Evolutionary conservation across 495 filamentous ascomycete genomes (phyloP).

Genomic region (Letharia lupina): DNA sequence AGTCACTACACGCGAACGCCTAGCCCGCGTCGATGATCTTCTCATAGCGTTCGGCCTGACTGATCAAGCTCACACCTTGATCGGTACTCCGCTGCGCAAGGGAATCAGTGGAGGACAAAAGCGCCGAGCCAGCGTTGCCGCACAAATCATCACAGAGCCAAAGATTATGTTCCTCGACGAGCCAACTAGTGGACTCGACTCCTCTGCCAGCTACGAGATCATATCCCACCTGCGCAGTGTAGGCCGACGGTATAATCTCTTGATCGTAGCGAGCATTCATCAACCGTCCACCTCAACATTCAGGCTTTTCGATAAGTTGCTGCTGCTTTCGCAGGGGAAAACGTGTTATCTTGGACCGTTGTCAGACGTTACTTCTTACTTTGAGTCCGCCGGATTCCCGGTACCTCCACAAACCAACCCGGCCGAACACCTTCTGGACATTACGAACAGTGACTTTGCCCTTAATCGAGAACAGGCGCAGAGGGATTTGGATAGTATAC

Average conservation of each 20-base stretch:
- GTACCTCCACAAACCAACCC: conserved; percentile 65
- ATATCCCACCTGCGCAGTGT: conserved; percentile 55
- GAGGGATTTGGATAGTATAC: not conserved
- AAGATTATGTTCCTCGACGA: conserved; percentile 77
- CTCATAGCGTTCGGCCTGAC: conserved; percentile 54
- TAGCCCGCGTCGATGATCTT: conserved; percentile 46
- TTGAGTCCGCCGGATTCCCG: conserved; percentile 46
- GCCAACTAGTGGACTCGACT: conserved; percentile 73
- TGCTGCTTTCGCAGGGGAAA: conserved; percentile 60
- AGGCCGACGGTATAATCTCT: conserved; percentile 56
- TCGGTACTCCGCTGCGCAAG: conserved; percentile 72
- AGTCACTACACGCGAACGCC: conserved; percentile 41
- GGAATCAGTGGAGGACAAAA: conserved; percentile 78
- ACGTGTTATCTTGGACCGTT: conserved; percentile 62
- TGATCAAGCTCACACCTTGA: conserved; percentile 54
- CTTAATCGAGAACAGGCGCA: conserved; percentile 7
- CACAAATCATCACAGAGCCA: conserved; percentile 68
- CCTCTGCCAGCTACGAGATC: conserved; percentile 58
- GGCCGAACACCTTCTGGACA: conserved; percentile 66
- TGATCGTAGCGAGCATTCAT: conserved; percentile 72
- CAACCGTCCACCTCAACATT: conserved; percentile 73
- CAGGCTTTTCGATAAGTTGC: conserved; percentile 67
- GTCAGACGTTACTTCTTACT: conserved; percentile 44
- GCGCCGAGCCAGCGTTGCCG: conserved; percentile 64
- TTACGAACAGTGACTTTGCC: conserved; percentile 67